Conservation (phyloP, 768 basidiomycete genomes). For the Termitomyces sp. region DNA sequence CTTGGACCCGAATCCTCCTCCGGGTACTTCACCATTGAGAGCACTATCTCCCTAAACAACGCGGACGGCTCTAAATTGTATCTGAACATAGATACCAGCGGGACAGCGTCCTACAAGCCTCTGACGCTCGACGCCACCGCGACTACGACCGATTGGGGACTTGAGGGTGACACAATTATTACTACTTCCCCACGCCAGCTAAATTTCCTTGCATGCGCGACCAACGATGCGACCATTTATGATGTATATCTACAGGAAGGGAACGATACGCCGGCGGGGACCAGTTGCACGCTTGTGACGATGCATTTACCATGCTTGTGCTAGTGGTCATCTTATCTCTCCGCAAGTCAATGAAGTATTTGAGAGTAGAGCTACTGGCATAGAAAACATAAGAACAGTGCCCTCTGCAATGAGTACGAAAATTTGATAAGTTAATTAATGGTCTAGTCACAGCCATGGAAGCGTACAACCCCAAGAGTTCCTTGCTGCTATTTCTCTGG, state of each 20-base stretch:
- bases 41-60: conserved; percentile 41
- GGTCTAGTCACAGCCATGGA: too few species aligned
- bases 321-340: conserved; percentile 5
- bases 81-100: conserved; percentile 43
- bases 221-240: conserved; percentile 36
- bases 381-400: too few species aligned
- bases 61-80: conserved; percentile 38
- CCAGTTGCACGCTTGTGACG: conserved; percentile 33
- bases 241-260: conserved; percentile 48
- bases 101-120: conserved; percentile 44
- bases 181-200: conserved; percentile 47
- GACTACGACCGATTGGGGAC: conserved; percentile 49
- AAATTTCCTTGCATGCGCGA: conserved; percentile 52
- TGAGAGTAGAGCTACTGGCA: too few species aligned
- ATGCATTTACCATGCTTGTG: conserved; percentile 44
- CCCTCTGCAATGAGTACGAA: too few species aligned
- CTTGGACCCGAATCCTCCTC: conserved; percentile 50
- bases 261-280: conserved; percentile 41
- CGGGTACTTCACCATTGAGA: conserved; percentile 46
- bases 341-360: too few species aligned
- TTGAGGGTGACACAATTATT: conserved; percentile 60
- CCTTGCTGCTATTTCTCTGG: too few species aligned
- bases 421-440: too few species aligned
- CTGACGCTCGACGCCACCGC: conserved; percentile 43
- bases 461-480: too few species aligned